Evolutionary conservation across 1,284 basidiomycete genomes (phyloP), one percentile per base, ranked within the genome.

Genomic region (Boletus hoseneyae): DNA sequence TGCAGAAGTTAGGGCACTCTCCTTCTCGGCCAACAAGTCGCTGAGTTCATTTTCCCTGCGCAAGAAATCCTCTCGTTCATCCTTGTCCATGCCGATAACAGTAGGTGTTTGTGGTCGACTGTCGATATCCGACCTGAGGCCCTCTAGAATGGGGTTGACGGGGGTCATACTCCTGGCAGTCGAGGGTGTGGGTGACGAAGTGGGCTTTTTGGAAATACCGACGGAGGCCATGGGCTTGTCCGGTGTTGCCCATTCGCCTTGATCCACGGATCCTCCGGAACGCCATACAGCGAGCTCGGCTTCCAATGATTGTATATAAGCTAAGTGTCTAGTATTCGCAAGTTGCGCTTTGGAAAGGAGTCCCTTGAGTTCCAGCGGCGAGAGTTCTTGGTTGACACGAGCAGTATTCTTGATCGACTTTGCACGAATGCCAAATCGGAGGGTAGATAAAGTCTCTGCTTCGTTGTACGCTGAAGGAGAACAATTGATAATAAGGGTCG

Each of bases 371-470:
- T 99, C 97, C 43, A 93, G 78, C 1, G 97, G 96, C 0, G 95
- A 98, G 42, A 99, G 80, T 69, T 99, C 97, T 47, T 94, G 93
- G 70, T 99, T 99, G 75, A 99, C 92, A 50, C 95, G 88, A 48
- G 97, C 97, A 62, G 92, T 94, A 74, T 99, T 99, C 90, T 98
- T 99, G 83, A 99, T 99, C 29, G 91, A 92, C 72, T 99, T 99
- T 29, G 97, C 97, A 54, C 95, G 90, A 70, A 97, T 97, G 80
- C 97, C 97, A 70, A 99, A 99, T 27, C 97, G 89, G 30, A 99
- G 81, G 1, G 97, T 99, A 0, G 89, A 91, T n/a, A 99, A 77
- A 1, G 97, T 99, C 72, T 99, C 97, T 2, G 92, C 77, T 65
- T 97, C 93, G 63, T 99, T 99, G 76, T 93, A 99, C 1, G 90